phyloP scores from a whole-genome alignment of 441 rosid genomes.

The Croton setiger region DNA sequence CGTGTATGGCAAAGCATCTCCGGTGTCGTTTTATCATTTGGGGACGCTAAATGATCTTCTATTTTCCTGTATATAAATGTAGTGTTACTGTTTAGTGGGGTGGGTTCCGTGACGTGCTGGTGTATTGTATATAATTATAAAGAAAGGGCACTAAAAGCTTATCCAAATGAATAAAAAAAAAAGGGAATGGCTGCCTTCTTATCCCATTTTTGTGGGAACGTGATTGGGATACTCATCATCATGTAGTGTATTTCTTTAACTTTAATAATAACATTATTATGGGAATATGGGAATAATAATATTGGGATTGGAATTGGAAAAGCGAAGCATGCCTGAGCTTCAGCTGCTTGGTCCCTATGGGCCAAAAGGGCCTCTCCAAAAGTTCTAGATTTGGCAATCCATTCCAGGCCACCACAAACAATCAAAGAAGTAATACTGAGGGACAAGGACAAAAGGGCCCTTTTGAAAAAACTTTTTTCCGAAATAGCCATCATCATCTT shows the following conservation, averaged over 20 bases:
- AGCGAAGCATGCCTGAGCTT: not conserved
- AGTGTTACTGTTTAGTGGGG: not conserved
- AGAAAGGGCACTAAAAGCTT: not conserved
- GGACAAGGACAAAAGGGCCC: no score
- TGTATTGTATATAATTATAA: no score
- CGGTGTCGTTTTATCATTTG: not conserved
- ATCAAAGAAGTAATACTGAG: no score
- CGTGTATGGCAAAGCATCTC: constrained; percentile 17
- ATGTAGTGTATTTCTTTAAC: not conserved
- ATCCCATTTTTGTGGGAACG: not conserved
- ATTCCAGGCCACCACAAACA: no score
- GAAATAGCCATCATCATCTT: no score
- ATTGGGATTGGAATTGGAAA: not conserved
- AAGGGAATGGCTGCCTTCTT: not conserved
- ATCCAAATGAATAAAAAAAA: not conserved
- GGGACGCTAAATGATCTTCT: not conserved
- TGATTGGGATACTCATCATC: not conserved
- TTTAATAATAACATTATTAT: not conserved
- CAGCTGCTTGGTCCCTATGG: not conserved
- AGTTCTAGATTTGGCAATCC: no score
- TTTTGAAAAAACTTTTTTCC: no score
- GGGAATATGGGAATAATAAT: not conserved
- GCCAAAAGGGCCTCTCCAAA: not conserved
- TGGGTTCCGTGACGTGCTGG: not conserved
- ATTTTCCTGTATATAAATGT: not conserved